phyloP scores from a whole-genome alignment of 208 protist genomes.

The Trypanosoma conorhini region DNA sequence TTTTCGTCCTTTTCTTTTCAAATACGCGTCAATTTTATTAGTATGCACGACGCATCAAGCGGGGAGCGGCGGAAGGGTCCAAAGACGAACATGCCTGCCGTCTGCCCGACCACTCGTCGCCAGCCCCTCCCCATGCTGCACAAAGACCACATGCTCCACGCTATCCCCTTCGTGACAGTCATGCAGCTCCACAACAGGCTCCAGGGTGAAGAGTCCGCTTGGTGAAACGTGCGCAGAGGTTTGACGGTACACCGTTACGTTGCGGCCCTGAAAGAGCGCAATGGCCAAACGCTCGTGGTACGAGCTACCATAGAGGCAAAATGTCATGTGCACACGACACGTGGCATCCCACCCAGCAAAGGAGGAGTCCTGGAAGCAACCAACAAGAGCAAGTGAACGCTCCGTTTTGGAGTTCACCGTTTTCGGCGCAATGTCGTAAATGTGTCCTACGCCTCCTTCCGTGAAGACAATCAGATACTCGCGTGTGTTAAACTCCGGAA shows the following conservation, averaged over 20 bases:
- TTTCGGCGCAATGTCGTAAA: constrained; percentile 55
- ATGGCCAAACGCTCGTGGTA: constrained; percentile 68
- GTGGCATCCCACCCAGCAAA: constrained; percentile 48
- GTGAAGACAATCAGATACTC: constrained; percentile 61
- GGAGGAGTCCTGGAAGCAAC: constrained; percentile 48
- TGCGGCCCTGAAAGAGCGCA: constrained; percentile 40
- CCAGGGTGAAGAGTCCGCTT: constrained; percentile 36
- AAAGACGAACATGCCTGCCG: constrained; percentile 58
- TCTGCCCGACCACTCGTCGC: constrained; percentile 66
- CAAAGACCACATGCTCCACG: constrained; percentile 48
- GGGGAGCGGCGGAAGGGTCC: constrained; percentile 38
- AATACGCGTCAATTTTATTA: neutral
- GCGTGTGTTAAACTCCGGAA: constrained; percentile 69
- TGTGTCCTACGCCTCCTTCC: constrained; percentile 52
- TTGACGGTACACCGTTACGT: constrained; percentile 59
- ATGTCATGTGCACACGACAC: constrained; percentile 46
- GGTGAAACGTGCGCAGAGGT: neutral
- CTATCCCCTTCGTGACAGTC: constrained; percentile 53
- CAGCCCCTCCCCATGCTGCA: constrained; percentile 54
- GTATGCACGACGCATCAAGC: neutral
- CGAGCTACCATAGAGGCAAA: constrained; percentile 47
- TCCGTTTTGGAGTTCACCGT: constrained; percentile 34
- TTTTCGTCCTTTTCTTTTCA: neutral
- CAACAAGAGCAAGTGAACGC: neutral
- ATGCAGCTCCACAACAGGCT: constrained; percentile 42